These are phyloP conservation scores for Colletotrichum gloeosporioides DNA, from an alignment of 2,329 filamentous ascomycete genomes.

Conservation along the genomic window DNA sequence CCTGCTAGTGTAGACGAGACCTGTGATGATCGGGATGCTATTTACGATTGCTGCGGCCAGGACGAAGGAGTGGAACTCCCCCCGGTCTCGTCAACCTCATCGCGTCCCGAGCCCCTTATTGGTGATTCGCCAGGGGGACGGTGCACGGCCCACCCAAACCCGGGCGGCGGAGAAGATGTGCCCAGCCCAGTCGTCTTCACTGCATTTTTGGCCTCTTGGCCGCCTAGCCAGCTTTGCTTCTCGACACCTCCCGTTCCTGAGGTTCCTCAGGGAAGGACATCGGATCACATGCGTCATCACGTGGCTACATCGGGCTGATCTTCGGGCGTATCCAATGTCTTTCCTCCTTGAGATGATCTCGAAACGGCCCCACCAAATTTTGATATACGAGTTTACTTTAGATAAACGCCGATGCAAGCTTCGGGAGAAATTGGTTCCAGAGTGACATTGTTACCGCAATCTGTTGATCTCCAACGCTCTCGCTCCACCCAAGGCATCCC, in stretches of 20 bases:
- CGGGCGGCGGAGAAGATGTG: background rate
- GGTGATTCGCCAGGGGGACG: background rate
- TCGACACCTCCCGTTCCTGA: background rate
- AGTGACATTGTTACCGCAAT: slow-evolving; percentile 5
- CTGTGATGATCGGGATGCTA: slow-evolving; percentile 5
- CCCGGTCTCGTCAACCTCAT: background rate
- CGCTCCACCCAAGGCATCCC: background rate
- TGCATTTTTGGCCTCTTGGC: slow-evolving; percentile 20
- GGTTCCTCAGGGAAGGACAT: background rate
- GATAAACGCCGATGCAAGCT: slow-evolving; percentile 19
- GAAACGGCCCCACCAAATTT: slow-evolving; percentile 17
- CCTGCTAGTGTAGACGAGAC: background rate
- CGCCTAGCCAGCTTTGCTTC: background rate
- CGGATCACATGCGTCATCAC: slow-evolving; percentile 11
- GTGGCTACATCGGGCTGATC: background rate
- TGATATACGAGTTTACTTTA: slow-evolving; percentile 19
- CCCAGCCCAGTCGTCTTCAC: slow-evolving; percentile 1
- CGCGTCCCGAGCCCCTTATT: background rate
- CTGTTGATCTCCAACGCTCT: slow-evolving; percentile 10
- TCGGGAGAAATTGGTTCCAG: slow-evolving; percentile 12
- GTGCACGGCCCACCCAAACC: slow-evolving; percentile 8
- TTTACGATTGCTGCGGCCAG: slow-evolving; percentile 15
- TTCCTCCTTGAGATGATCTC: slow-evolving; percentile 20
- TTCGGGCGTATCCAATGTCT: background rate
- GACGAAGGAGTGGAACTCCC: slow-evolving; percentile 1